These are phyloP conservation scores for Pseudonectria buxi DNA, from an alignment of 2,329 filamentous ascomycete species.

Conservation along the genomic window DNA sequence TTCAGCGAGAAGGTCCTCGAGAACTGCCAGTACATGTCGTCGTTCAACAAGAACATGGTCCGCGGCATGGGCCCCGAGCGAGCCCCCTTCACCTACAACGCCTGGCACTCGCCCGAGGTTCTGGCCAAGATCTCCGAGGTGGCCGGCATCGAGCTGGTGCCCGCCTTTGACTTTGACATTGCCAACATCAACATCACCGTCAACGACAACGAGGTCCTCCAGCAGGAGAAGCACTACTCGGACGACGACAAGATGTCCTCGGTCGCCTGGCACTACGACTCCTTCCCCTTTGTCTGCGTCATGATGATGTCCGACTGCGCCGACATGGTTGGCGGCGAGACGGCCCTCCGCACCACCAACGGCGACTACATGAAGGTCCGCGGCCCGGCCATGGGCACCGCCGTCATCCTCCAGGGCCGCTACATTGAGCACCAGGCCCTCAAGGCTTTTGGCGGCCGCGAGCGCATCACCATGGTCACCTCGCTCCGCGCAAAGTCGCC, in stretches of 20 bases:
- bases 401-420: conserved; percentile 56
- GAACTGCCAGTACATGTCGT: conserved; percentile 46
- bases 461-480: conserved; percentile 60
- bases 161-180: conserved; percentile 48
- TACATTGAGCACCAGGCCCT: conserved; percentile 61
- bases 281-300: conserved; percentile 61
- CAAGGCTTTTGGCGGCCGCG: conserved; percentile 48
- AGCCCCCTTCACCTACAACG: conserved; percentile 55
- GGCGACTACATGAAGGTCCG: conserved; percentile 50
- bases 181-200: conserved; percentile 46
- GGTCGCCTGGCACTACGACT: conserved; percentile 58
- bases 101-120: conserved; percentile 35
- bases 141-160: conserved; percentile 47
- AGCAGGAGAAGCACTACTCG: conserved; percentile 18
- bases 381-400: conserved; percentile 53
- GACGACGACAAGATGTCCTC: conserved; percentile 41
- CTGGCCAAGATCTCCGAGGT: conserved; percentile 42
- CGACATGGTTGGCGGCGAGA: conserved; percentile 59
- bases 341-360: conserved; percentile 44
- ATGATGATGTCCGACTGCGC: conserved; percentile 58
- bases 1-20: conserved; percentile 48
- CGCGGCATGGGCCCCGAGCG: conserved; percentile 34
- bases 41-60: conserved; percentile 47
- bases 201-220: conserved; percentile 34
- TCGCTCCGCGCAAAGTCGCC: conserved; percentile 54